These are phyloP conservation scores for Saksenaea vasiformis DNA, from an alignment of 371 early-diverging fungal genomes.

Conservation along the genomic window DNA sequence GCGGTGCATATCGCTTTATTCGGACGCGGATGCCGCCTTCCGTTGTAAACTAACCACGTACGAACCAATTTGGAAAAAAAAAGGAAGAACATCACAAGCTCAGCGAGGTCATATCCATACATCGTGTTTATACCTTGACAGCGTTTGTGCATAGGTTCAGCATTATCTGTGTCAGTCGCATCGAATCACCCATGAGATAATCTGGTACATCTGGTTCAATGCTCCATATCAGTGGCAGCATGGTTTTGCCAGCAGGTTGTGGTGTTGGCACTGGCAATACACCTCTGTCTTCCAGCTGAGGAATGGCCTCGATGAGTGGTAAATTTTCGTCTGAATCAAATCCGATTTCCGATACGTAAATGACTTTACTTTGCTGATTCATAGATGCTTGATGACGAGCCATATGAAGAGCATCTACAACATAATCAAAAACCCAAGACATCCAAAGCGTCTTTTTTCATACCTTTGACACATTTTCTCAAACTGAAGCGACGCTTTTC, in stretches of 20 bases:
- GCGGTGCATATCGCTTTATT: constrained; percentile 36
- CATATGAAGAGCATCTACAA: constrained; percentile 48
- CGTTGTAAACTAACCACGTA: constrained; percentile 42
- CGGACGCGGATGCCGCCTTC: constrained; percentile 46
- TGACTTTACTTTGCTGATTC: constrained; percentile 44
- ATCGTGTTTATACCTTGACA: constrained; percentile 47
- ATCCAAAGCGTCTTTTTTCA: not conserved
- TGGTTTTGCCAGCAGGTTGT: constrained; percentile 40
- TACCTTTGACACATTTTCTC: constrained; percentile 65
- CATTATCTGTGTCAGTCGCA: constrained; percentile 59
- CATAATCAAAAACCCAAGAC: not conserved
- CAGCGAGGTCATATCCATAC: not conserved
- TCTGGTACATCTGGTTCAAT: constrained; percentile 61
- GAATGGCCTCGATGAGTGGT: constrained; percentile 38
- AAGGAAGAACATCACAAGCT: not conserved
- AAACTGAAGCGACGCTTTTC: constrained; percentile 57
- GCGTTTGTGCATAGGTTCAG: constrained; percentile 64
- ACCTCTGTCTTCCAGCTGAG: constrained; percentile 28
- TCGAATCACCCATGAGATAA: constrained; percentile 58
- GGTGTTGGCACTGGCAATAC: constrained; percentile 14
- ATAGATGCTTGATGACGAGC: constrained; percentile 52
- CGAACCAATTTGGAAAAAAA: not conserved
- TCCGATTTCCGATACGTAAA: constrained; percentile 56
- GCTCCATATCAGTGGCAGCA: constrained; percentile 58
- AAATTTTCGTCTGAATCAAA: constrained; percentile 52